A percentile compares a stretch with the other conserved stretches of the same genome.
Evolutionary conservation across 495 filamentous ascomycete species (phyloP).

Genomic region (Penicillium turbatum): DNA sequence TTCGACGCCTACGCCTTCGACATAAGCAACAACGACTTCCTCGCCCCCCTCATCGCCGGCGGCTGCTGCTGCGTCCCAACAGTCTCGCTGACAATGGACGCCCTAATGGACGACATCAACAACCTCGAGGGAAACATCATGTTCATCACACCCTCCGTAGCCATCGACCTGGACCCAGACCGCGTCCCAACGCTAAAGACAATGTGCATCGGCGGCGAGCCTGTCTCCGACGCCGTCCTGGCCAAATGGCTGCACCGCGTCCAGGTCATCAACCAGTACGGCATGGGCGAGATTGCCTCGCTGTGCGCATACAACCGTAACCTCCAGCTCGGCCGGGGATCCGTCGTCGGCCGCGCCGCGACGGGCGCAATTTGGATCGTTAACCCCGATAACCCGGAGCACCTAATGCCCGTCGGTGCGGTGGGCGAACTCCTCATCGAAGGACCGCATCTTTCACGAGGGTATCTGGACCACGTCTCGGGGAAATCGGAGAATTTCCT

Average conservation of each 20-base stretch:
- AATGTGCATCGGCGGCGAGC: slow-evolving; percentile 43
- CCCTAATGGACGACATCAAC: slow-evolving; percentile 31
- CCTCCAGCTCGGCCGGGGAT: slow-evolving; percentile 6
- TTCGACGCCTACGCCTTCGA: slow-evolving; percentile 48
- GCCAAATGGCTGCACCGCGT: slow-evolving; percentile 42
- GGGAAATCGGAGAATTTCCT: slow-evolving; percentile 20
- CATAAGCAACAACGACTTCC: slow-evolving; percentile 39
- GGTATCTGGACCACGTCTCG: slow-evolving; percentile 44
- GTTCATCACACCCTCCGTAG: slow-evolving; percentile 42
- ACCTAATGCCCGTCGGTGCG: slow-evolving; percentile 48
- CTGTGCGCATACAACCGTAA: slow-evolving; percentile 23
- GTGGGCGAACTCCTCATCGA: slow-evolving; percentile 58
- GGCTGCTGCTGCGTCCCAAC: slow-evolving; percentile 47
- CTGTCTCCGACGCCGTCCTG: slow-evolving; percentile 40
- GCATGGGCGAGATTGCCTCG: slow-evolving; percentile 46
- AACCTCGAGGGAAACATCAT: slow-evolving; percentile 36
- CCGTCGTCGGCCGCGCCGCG: slow-evolving; percentile 17
- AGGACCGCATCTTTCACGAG: slow-evolving; percentile 49
- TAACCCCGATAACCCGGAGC: slow-evolving; percentile 43
- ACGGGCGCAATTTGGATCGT: slow-evolving; percentile 48
- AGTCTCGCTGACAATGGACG: slow-evolving; percentile 25
- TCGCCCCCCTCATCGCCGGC: slow-evolving; percentile 39
- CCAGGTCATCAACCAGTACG: slow-evolving; percentile 53
- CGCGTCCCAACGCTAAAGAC: slow-evolving; percentile 34
- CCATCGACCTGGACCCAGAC: slow-evolving; percentile 31